Conservation (phyloP, 805 yeast species). For the Maudiozyma barnettii region DNA sequence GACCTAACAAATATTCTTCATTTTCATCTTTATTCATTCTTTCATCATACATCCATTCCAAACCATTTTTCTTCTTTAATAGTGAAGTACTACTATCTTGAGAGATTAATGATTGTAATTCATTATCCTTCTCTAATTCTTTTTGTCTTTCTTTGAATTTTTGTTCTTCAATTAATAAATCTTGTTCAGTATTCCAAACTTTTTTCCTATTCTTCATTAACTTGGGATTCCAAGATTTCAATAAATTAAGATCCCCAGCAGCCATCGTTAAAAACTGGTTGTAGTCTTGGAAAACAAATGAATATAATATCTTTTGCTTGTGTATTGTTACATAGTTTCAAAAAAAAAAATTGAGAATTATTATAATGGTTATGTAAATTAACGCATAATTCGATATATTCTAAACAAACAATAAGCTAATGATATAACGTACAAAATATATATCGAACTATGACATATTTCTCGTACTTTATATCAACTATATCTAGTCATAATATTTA, state of each 20-base stretch:
- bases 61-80: conserved; percentile 32
- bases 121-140: conserved; percentile 55
- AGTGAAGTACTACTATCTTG: conserved; percentile 20
- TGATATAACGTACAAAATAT: too few species aligned
- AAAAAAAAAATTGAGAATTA: too few species aligned
- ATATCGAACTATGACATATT: too few species aligned
- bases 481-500: too few species aligned
- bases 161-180: conserved; percentile 59
- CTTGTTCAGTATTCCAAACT: conserved; percentile 77
- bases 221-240: conserved; percentile 96
- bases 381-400: too few species aligned
- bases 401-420: too few species aligned
- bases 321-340: too few species aligned
- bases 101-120: conserved; percentile 32
- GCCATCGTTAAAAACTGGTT: conserved; percentile 33
- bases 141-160: conserved; percentile 52
- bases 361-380: too few species aligned
- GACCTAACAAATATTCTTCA: conserved; percentile 17
- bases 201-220: conserved; percentile 73
- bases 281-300: too few species aligned
- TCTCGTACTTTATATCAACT: too few species aligned
- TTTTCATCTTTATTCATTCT: conserved; percentile 12
- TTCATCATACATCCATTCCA: conserved; percentile 84
- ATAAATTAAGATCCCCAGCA: conserved; percentile 77
- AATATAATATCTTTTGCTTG: too few species aligned